phyloP scores from a whole-genome alignment of 768 basidiomycete genomes.

The Neoboletus subvelutipes region DNA sequence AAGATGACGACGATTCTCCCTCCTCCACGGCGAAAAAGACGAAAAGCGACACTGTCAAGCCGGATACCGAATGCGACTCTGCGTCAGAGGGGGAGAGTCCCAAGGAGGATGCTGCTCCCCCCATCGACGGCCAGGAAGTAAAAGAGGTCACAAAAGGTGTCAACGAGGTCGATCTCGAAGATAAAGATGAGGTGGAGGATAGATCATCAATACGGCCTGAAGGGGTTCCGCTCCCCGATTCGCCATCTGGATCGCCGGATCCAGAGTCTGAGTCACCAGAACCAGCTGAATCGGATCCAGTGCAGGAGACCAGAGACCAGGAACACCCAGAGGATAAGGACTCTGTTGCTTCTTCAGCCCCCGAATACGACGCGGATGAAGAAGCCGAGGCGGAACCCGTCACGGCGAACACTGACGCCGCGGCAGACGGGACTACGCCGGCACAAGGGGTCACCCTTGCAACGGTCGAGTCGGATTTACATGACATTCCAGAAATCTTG shows the following conservation, averaged over 20 bases:
- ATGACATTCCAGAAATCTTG: constrained; percentile 17
- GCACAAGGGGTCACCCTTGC: constrained; percentile 3
- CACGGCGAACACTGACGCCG: neutral
- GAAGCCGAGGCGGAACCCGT: constrained; percentile 4
- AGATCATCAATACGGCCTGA: constrained; percentile 27
- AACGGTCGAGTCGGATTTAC: constrained; percentile 2
- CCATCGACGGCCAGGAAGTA: constrained; percentile 46
- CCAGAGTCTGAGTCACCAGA: constrained; percentile 13
- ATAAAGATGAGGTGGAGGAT: constrained; percentile 21
- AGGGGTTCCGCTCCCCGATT: constrained; percentile 39
- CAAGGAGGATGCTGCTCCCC: constrained; percentile 9
- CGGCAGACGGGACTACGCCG: constrained; percentile 6
- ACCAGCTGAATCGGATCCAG: neutral
- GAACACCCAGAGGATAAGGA: constrained; percentile 13
- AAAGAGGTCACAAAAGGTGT: constrained; percentile 75
- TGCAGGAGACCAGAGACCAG: constrained; percentile 15
- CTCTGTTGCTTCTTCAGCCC: constrained; percentile 27
- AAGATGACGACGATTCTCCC: constrained; percentile 36
- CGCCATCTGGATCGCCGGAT: constrained; percentile 29
- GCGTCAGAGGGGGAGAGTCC: constrained; percentile 17
- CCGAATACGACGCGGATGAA: constrained; percentile 5
- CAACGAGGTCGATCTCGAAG: constrained; percentile 63
- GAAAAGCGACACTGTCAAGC: constrained; percentile 23
- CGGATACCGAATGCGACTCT: constrained; percentile 28
- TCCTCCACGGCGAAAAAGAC: constrained; percentile 35